Evolutionary conservation across 2,329 filamentous ascomycete genomes (phyloP), one percentile per base, ranked within the genome.

Genomic region (Microsporum audouinii): DNA sequence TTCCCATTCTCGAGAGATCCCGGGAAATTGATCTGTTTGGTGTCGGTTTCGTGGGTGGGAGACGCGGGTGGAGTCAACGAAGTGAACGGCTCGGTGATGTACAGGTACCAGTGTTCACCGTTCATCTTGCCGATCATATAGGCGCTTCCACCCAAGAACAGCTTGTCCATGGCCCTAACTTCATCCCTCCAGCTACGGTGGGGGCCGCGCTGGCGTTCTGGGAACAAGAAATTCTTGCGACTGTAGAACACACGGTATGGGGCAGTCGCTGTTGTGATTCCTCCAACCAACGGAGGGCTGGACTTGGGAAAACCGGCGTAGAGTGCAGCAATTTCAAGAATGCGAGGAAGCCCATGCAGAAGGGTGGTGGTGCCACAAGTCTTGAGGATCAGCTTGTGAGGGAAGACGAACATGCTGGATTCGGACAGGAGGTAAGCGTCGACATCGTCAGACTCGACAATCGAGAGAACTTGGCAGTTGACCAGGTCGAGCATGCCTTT

Each of bases 111-210:
- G 70, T 99, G 94, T 74, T 99, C 94, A 62, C 94, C 92, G 68
- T 99, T 99, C 92, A 97, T 97, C 78, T 96, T 97, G 71, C 94
- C 94, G 66, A 99, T 95, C 91, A 97, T 96, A 76, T 99, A 99
- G 58, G 94, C 94, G 74, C 92, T 97, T 60, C 94, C 94, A 61
- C 89, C 87, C 64, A 88, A 81, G 72, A 99, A 96, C 75, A 91
- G 89, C 72, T 88, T 87, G 76, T 99, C 94, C 65, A 99, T 82
- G 69, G 87, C 95, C 69, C 87, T 88, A 70, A 97, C 92, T 74
- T 99, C 94, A 72, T 96, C 88, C 68, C 91, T 88, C 94, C 94
- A 99, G 84, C 91, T 97, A 65, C 91, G 88, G 76, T 99, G 94
- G 60, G 94, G 94, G 5, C 91, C 91, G 61, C 84, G 88, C 78